Conservation (phyloP, 192 early-diverging fungal species). For the Podochytrium sp. region DNA sequence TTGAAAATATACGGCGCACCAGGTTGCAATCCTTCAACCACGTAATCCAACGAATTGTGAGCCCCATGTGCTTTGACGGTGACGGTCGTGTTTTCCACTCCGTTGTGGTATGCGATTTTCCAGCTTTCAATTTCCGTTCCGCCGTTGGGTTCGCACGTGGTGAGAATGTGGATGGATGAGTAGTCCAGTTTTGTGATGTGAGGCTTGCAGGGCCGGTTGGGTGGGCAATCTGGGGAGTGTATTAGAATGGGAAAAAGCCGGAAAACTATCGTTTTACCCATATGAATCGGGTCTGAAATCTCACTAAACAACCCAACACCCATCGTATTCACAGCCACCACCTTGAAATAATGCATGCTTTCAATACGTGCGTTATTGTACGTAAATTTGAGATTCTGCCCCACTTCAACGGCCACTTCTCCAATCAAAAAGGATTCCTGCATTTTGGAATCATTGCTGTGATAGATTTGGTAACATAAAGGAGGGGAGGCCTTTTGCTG, state of each 20-base stretch:
- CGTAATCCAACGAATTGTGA: constrained; percentile 26
- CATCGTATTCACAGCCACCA: constrained; percentile 43
- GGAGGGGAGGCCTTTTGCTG: constrained; percentile 20
- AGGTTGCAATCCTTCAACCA: constrained; percentile 34
- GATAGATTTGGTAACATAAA: constrained; percentile 39
- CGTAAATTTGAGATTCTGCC: background rate
- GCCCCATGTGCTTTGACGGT: constrained; percentile 14
- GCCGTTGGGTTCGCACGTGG: constrained; percentile 12
- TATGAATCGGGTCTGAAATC: constrained; percentile 11
- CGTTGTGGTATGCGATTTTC: constrained; percentile 22
- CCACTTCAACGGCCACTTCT: constrained; percentile 20
- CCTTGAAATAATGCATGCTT: constrained; percentile 46
- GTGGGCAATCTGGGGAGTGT: constrained; percentile 33
- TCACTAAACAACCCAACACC: constrained; percentile 39
- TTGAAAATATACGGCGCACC: constrained; percentile 39
- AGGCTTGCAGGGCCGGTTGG: constrained; percentile 32
- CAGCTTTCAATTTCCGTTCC: constrained; percentile 36
- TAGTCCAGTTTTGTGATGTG: constrained; percentile 30
- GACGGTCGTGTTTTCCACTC: background rate
- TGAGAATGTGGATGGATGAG: constrained; percentile 26
- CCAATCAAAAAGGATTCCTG: constrained; percentile 36
- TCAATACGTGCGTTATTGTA: constrained; percentile 32
- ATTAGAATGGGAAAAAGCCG: background rate
- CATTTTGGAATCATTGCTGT: constrained; percentile 36
- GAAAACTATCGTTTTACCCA: constrained; percentile 26